Evolutionary conservation across 768 basidiomycete species (phyloP), one percentile per base, ranked within the genome.

Genomic region (Daedaleopsis nitida): DNA sequence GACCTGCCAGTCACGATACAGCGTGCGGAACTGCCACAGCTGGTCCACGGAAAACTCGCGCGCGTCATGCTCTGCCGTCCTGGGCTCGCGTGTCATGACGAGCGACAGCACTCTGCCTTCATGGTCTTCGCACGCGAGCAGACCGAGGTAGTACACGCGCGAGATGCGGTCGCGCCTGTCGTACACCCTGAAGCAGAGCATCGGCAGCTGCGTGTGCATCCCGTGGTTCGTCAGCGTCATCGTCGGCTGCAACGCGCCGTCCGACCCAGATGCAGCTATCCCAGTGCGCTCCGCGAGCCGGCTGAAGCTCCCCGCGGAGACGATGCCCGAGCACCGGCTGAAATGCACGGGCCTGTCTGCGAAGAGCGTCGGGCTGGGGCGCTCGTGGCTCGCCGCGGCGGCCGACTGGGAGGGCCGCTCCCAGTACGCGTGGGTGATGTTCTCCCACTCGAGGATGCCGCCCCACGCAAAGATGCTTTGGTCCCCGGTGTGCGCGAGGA

Each of bases 391-490:
- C 39, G 11, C 39, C 17, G 47, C 23, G 47, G 13, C 21, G 17
- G 45, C 10, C 19, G 13, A 21, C 12, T 4, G 8, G 1, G 47
- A 23, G 11, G 47, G 19, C 10, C 19, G 47, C 21, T 49, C 47
- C 47, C 47, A 49, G 19, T 21, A 23, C 47, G 47, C 47, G 14
- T 49, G 14, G 1, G 47, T 49, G 21, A 49, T 49, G 47, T 10
- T 32, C 47, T 49, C 47, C 47, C 47, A 49, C 47, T 54, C 38
- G 24, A 62, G 52, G 10, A 47, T 44, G 9, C 42, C 23, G 5
- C 60, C 61, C 61, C 61, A 62, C 17, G 52, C 61, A 24, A 58
- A 62, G 38, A 62, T 52, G 47, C 55, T 58, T 19, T 57, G 52
- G 56, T 62, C 61, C 8, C 44, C 21, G 32, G 51, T 49, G 12